Evolutionary conservation across 2,329 filamentous ascomycete species (phyloP).

Genomic region (Venturiaceae sp.): DNA sequence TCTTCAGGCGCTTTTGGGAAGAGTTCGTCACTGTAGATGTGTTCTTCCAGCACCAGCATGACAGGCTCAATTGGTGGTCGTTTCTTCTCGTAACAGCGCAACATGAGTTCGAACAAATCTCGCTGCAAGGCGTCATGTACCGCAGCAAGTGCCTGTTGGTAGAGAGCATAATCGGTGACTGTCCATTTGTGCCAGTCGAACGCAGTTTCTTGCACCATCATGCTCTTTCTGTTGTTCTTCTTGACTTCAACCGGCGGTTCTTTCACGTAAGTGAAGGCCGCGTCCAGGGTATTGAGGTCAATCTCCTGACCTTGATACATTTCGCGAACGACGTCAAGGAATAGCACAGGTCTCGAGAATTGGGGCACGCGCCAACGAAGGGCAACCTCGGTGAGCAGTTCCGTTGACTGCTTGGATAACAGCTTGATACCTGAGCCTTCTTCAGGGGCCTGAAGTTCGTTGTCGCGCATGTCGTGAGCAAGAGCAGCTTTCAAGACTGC

Average conservation of each 20-base stretch:
- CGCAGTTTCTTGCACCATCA: conserved; percentile 28
- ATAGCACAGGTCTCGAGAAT: conserved; percentile 67
- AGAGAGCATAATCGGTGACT: conserved; percentile 41
- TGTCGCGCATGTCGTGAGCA: conserved; percentile 45
- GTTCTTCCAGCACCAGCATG: conserved; percentile 70
- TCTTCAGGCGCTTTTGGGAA: conserved; percentile 66
- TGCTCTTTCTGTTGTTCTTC: conserved; percentile 43
- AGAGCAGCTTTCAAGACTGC: conserved; percentile 72
- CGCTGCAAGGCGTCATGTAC: conserved; percentile 76
- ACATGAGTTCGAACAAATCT: conserved; percentile 79
- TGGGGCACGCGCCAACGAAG: conserved; percentile 83
- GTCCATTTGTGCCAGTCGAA: conserved; percentile 43
- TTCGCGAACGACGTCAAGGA: conserved; percentile 75
- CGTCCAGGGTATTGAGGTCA: conserved; percentile 69
- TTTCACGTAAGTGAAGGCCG: conserved; percentile 75
- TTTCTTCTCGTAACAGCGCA: conserved; percentile 83
- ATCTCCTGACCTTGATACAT: conserved; percentile 82
- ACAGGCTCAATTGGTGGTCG: conserved; percentile 70
- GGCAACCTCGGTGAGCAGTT: conserved; percentile 76
- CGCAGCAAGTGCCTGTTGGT: conserved; percentile 63
- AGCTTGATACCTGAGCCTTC: conserved; percentile 42
- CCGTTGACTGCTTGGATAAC: conserved; percentile 66
- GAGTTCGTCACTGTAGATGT: conserved; percentile 68
- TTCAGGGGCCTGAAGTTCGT: conserved; percentile 38
- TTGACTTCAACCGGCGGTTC: conserved; percentile 57